Base-by-base conservation (phyloP, 768 basidiomycete species). In the Suillus sp. region DNA sequence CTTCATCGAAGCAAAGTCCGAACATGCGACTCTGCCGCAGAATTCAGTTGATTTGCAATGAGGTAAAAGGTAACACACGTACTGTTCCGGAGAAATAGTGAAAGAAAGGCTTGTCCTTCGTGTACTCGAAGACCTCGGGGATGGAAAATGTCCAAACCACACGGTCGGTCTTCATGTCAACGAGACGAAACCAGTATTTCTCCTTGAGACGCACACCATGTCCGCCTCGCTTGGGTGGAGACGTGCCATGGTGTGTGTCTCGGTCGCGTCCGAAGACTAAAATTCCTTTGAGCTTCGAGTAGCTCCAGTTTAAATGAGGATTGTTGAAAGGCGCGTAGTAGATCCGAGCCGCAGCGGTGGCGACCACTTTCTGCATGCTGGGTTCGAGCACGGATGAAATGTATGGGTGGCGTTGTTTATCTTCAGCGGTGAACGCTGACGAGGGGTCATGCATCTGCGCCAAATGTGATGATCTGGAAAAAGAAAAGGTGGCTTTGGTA, bases 31-130 rank as follows among this genome's bases (percentile, higher is more conserved):
- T 80, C 68, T 65, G 60, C 13, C 48, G 27, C 34, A 43, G 30
- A 43, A 63, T 27, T 45, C 54, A 27, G 3, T 60, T 16, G 45
- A 20, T 47, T 22, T 22, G 45, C 54, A 58, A 32, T 40, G 59
- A 34, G 27, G 16, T 51, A 67, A 32, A 32, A 62, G 32, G 40
- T 58, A 53, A 34, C 5, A 25, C 4, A 80, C 92, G 72, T 71
- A 96, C 95, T 78, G 90, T 85, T 47, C 92, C 92, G 53, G 88
- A 85, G 76, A 96, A 96, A 43, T 88, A 83, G 75, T 98, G 94
- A 77, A 97, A 97, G 79, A 96, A 96, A 2, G 93, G 91, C 62
- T 90, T 86, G 74, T 97, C 94, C 67, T 89, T 82, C 68, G 85
- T 83, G 74, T 96, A 98, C 60, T 87, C 82, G 68, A 89, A 83